These are phyloP conservation scores for Xylariaceae sp. DNA, from an alignment of 2,329 filamentous ascomycete species.

Conservation along the genomic window DNA sequence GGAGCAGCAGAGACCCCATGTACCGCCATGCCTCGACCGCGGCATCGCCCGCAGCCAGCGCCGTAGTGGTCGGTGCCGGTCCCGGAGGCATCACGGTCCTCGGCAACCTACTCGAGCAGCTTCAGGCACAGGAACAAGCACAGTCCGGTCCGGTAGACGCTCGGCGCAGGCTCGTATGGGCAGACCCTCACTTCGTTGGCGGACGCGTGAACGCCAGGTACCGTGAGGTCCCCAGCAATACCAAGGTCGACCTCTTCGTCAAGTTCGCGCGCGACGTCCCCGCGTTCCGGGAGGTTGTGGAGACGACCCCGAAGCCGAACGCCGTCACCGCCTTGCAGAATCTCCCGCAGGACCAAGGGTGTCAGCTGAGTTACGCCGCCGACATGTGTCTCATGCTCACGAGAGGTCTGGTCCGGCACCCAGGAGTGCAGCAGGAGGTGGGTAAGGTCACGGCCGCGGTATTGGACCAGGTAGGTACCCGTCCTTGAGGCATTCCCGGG, in stretches of 20 bases:
- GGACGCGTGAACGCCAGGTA: conserved; percentile 51
- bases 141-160: conserved; percentile 20
- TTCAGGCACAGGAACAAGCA: too few species aligned
- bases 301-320: conserved; percentile 44
- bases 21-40: conserved; percentile 33
- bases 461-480: conserved; percentile 28
- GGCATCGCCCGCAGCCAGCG: conserved; percentile 19
- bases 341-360: conserved; percentile 53
- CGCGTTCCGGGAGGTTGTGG: conserved; percentile 48
- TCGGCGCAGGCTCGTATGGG: conserved; percentile 49
- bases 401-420: conserved; percentile 36
- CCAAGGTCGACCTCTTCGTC: conserved; percentile 56
- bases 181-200: conserved; percentile 52
- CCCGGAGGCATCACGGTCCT: conserved; percentile 56
- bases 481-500: too few species aligned
- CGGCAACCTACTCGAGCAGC: conserved; percentile 58
- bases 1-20: conserved; percentile 4
- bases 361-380: conserved; percentile 52
- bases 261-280: conserved; percentile 50
- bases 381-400: conserved; percentile 46
- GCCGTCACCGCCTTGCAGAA: conserved; percentile 48
- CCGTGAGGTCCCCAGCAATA: conserved; percentile 59
- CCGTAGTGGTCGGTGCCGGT: conserved; percentile 56
- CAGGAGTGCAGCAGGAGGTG: conserved; percentile 33
- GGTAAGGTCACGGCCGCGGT: conserved; percentile 35